Evolutionary conservation across 768 basidiomycete genomes (phyloP), one percentile per base, ranked within the genome.

Genomic region (Phlebiopsis gigantea): DNA sequence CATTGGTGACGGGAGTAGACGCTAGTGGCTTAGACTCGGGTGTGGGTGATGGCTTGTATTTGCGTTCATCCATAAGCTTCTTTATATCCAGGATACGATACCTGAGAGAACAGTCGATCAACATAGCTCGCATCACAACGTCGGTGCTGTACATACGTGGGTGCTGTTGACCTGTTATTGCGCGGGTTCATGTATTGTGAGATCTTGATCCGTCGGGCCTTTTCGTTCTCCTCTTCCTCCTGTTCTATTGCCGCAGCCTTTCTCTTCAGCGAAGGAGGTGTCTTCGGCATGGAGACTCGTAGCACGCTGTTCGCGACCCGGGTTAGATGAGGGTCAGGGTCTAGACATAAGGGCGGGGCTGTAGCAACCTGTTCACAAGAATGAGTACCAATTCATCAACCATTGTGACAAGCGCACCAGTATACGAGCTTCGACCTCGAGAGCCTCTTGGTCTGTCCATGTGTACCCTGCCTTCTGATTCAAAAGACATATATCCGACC

Each of bases 351-450:
- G 5, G 90, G 85, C 5, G 85, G 80, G 0, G 87, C 72, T 4
- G 88, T 90, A 15, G 89, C 83, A 46, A 89, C 74, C 90, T 93
- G 59, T n/a, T n/a, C n/a, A n/a, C n/a, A n/a, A n/a, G n/a, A n/a
- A n/a, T n/a, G n/a, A n/a, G n/a, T n/a, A n/a, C n/a, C n/a, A n/a
- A n/a, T n/a, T n/a, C n/a, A n/a, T n/a, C n/a, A n/a, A n/a, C n/a
- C n/a, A n/a, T n/a, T 9, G 14, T 55, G 42, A 41, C 31, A 25
- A 21, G 73, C 85, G 57, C 61, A 92, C 91, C 63, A 93, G 68
- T 49, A 91, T 72, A 56, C 81, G 81, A 0, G 91, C 80, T 67
- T 93, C 91, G 4, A 88, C 63, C 57, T 90, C 85, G 22, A 93
- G 71, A 19, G 87, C 80, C 53, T 92, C 84, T 34, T 71, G 71